Evolutionary conservation across 2,329 filamentous ascomycete genomes (phyloP).

Genomic region (Colletotrichum sp.): DNA sequence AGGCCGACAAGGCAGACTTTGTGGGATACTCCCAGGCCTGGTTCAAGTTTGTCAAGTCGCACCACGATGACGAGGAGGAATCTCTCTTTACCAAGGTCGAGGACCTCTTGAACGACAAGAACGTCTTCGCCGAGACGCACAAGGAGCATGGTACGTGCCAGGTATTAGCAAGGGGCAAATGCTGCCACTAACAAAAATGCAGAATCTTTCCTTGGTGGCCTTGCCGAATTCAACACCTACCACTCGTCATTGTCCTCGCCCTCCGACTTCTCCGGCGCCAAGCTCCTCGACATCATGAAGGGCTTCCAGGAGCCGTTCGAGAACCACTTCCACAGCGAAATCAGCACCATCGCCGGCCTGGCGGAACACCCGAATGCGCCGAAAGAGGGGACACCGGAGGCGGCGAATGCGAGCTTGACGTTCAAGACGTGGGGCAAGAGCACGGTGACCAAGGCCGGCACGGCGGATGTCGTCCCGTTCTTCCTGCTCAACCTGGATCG

Average conservation of each 20-base stretch:
- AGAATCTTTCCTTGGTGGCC: slow-evolving; percentile 56
- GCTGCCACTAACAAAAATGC: background rate
- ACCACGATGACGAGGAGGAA: slow-evolving; percentile 66
- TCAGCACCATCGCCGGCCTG: slow-evolving; percentile 54
- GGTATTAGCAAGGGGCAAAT: background rate
- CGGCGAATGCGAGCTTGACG: slow-evolving; percentile 48
- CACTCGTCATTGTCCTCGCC: slow-evolving; percentile 47
- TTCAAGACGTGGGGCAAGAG: slow-evolving; percentile 69
- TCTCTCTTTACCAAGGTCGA: slow-evolving; percentile 61
- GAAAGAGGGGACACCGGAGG: slow-evolving; percentile 46
- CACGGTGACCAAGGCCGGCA: slow-evolving; percentile 66
- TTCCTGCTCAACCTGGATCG: slow-evolving; percentile 68
- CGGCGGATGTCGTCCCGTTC: slow-evolving; percentile 66
- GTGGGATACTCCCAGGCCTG: slow-evolving; percentile 62
- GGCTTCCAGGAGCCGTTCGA: slow-evolving; percentile 56
- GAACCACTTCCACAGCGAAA: slow-evolving; percentile 61
- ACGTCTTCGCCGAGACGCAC: slow-evolving; percentile 56
- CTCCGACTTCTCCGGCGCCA: slow-evolving; percentile 45
- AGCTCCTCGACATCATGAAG: slow-evolving; percentile 55
- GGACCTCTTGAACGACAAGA: slow-evolving; percentile 53
- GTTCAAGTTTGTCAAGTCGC: slow-evolving; percentile 63
- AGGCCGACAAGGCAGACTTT: slow-evolving; percentile 60
- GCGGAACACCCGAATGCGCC: slow-evolving; percentile 57
- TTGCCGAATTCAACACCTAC: slow-evolving; percentile 58
- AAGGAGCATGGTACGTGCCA: slow-evolving; percentile 56